A percentile compares a stretch with the other conserved stretches of the same genome.
Evolutionary conservation across 331 rosid species (phyloP).

Genomic region (Cydonia oblonga): DNA sequence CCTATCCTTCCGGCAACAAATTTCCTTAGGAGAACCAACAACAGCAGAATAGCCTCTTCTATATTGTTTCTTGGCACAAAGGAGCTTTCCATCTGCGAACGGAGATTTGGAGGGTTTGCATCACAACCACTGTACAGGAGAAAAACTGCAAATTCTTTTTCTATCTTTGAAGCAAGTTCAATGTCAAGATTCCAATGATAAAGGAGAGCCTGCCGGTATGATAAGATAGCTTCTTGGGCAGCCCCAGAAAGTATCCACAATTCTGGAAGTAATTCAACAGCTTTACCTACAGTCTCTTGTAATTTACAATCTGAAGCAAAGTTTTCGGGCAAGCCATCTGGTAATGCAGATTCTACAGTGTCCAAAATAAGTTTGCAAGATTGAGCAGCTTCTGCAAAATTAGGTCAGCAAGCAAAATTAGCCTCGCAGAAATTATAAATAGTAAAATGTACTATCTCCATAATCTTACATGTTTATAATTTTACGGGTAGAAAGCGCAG

Average conservation of each 20-base stretch:
- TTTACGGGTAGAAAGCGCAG: neutral
- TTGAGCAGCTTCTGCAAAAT: conserved; percentile 69
- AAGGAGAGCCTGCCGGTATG: conserved; percentile 67
- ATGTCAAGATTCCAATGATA: conserved; percentile 60
- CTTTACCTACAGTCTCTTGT: conserved; percentile 48
- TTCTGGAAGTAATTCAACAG: conserved; percentile 80
- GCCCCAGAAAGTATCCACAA: conserved; percentile 64
- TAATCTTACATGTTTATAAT: neutral
- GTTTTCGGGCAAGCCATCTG: conserved; percentile 68
- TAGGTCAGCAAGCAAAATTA: neutral
- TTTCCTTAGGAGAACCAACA: conserved; percentile 51
- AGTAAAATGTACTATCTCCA: neutral
- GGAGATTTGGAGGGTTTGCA: conserved; percentile 68
- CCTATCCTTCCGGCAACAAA: conserved; percentile 32
- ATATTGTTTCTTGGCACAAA: conserved; percentile 77
- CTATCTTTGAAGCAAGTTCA: conserved; percentile 51
- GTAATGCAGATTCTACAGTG: conserved; percentile 74
- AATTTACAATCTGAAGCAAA: conserved; percentile 57
- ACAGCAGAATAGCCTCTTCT: conserved; percentile 83
- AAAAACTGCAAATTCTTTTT: conserved; percentile 73
- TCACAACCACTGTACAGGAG: conserved; percentile 84
- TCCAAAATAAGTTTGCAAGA: conserved; percentile 74
- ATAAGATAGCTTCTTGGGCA: conserved; percentile 53
- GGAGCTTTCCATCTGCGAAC: conserved; percentile 68
- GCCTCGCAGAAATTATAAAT: neutral